Evolutionary conservation across 23 red algal species (phyloP).

Genomic region (Chondrus crispus): DNA sequence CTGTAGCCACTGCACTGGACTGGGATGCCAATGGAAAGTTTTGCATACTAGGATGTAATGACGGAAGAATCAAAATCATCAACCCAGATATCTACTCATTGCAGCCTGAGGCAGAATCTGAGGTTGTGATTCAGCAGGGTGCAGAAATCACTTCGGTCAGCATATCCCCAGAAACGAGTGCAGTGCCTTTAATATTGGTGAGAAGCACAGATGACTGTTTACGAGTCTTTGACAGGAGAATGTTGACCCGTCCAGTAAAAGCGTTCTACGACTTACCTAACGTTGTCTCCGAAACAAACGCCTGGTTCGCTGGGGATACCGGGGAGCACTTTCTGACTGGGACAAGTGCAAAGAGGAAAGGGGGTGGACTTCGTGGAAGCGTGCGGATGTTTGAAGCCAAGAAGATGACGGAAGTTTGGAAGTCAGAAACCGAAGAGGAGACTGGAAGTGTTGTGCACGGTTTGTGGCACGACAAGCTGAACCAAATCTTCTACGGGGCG

Average conservation of each 20-base stretch:
- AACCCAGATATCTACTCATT: background rate
- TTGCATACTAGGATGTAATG: constrained; percentile 38
- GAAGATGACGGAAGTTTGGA: constrained; percentile 16
- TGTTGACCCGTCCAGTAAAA: background rate
- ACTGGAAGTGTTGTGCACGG: constrained; percentile 31
- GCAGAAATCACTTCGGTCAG: constrained; percentile 22
- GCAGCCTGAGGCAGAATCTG: constrained; percentile 21
- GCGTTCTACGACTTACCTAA: constrained; percentile 22
- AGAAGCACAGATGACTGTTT: constrained; percentile 50
- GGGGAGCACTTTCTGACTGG: constrained; percentile 46
- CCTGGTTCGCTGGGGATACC: constrained; percentile 23
- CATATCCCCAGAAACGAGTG: background rate
- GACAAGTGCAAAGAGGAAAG: constrained; percentile 32
- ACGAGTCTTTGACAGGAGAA: constrained; percentile 37
- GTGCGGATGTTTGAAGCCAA: constrained; percentile 16
- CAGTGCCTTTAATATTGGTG: background rate
- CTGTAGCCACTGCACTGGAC: constrained; percentile 46
- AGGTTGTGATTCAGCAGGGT: background rate
- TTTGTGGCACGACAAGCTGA: constrained; percentile 42
- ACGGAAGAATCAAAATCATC: constrained; percentile 40
- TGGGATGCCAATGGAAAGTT: constrained; percentile 13
- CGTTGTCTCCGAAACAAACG: constrained; percentile 41
- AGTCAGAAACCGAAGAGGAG: background rate
- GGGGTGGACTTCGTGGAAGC: background rate
- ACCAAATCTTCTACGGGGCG: constrained; percentile 51